These are phyloP conservation scores for Zanthoxylum bungeanum DNA, from an alignment of 345 rosid species.

Conservation along the genomic window DNA sequence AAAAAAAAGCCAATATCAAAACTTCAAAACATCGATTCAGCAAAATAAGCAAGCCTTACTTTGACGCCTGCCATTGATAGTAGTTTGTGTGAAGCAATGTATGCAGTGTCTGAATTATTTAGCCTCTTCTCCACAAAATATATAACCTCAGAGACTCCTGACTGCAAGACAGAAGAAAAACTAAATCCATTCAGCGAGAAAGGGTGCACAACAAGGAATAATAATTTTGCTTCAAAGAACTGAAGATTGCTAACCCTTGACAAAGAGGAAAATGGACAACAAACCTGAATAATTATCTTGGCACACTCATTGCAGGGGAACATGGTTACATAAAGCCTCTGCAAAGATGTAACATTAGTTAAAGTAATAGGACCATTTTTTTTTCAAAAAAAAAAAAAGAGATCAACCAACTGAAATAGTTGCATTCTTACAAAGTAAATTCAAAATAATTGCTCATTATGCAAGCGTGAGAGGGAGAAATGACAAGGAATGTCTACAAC, in stretches of 20 bases:
- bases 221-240: background rate
- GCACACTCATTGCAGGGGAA: slow-evolving; percentile 99
- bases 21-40: background rate
- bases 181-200: background rate
- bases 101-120: slow-evolving; percentile 43
- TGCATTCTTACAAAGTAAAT: background rate
- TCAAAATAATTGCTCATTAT: background rate
- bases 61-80: slow-evolving; percentile 80
- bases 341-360: slow-evolving; percentile 22
- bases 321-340: slow-evolving; percentile 97
- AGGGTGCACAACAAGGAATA: background rate
- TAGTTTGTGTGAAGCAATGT: slow-evolving; percentile 80
- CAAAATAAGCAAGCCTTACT: slow-evolving; percentile 38
- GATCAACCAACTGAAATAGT: background rate
- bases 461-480: background rate
- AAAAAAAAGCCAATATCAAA: background rate
- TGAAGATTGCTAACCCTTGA: background rate
- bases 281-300: slow-evolving; percentile 92
- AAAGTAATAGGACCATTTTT: slow-evolving; percentile 13
- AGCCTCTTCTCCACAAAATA: slow-evolving; percentile 77
- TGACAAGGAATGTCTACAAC: slow-evolving; percentile 2
- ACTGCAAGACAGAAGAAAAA: slow-evolving; percentile 42
- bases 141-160: slow-evolving; percentile 79
- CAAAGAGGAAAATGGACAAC: slow-evolving; percentile 15
- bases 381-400: too few species aligned